Base-by-base conservation (phyloP, 257 asterid genomes). In the Leptodermis oblonga region DNA sequence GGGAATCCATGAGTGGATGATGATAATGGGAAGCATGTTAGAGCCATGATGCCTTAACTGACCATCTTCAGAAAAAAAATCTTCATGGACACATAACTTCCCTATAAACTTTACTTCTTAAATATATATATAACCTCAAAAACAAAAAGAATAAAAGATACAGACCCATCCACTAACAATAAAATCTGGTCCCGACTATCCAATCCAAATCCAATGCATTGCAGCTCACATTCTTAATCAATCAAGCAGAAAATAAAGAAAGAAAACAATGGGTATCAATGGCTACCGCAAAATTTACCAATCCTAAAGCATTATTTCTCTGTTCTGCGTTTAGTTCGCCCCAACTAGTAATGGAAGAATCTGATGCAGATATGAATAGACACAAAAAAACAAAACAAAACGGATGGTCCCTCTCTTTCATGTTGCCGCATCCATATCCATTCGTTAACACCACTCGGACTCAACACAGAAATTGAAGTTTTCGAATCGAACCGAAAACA, bases 381-480 rank as follows among this genome's bases (percentile, higher is more conserved):
- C 59, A 22, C 20, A 20, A 25, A 17, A 22, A 28, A 52, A 10
- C 8, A 52, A 23, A 23, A 51, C 25, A 54, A 22, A 22, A 37
- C 30, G 63, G 8, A 53, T 68, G 72, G 72, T 37, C 72, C 72
- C 72, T 53, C 10, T 53, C 39, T 36, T 68, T 68, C 72, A 53
- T 37, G 39, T 53, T 68, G 63, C 72, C 72, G 72, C 72, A 53
- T 53, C 53, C 72, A 37, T 36, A 53, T 68, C 72, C 72, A 25
- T 68, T 53, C 64, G 64, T 53, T 36, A 0, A 20, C n/a, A n/a
- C n/a, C n/a, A n/a, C n/a, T n/a, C n/a, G n/a, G n/a, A n/a, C n/a
- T n/a, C 39, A 34, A 33, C 28, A 1, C 45, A 13, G 14, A 11
- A 63, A 39, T 23, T 37, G 36, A 63, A 22, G 23, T n/a, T n/a